Conservation (phyloP, 805 yeast species). For the Lipomyces yamadae region DNA sequence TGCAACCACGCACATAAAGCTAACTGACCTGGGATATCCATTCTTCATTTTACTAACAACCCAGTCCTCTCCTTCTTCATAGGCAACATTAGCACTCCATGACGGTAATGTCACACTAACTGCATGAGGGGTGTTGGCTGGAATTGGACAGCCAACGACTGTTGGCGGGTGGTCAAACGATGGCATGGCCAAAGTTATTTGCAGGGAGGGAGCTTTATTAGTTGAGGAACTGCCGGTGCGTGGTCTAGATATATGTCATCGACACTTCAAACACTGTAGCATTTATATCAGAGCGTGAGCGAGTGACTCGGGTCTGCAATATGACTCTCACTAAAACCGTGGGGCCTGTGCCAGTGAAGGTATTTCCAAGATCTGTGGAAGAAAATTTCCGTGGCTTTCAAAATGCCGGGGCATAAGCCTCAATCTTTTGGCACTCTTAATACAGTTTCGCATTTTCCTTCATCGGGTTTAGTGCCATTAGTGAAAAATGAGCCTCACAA, state of each 20-base stretch:
- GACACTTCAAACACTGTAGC: background rate
- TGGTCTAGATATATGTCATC: background rate
- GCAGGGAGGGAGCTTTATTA: too few relatives aligned
- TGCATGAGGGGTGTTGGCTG: conserved; percentile 88
- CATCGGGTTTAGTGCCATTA: conserved; percentile 22
- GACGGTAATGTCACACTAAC: conserved; percentile 94
- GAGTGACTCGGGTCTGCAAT: background rate
- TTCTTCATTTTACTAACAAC: conserved; percentile 75
- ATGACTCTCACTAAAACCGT: too few relatives aligned
- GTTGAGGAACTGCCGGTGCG: background rate
- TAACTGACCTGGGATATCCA: conserved; percentile 88
- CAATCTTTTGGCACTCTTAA: background rate
- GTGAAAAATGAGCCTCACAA: conserved; percentile 26
- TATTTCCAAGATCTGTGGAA: background rate
- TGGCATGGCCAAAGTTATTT: conserved; percentile 19
- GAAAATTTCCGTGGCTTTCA: background rate
- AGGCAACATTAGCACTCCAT: conserved; percentile 91
- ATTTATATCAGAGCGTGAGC: background rate
- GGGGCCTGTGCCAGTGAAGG: too few relatives aligned
- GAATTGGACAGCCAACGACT: conserved; percentile 80
- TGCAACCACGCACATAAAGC: conserved; percentile 17
- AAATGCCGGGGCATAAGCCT: too few relatives aligned
- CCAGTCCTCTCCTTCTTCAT: conserved; percentile 87
- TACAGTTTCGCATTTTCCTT: background rate
- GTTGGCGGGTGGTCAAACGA: conserved; percentile 37